Evolutionary conservation across 257 asterid species (phyloP).

Genomic region (Solanum corneliomulleri): DNA sequence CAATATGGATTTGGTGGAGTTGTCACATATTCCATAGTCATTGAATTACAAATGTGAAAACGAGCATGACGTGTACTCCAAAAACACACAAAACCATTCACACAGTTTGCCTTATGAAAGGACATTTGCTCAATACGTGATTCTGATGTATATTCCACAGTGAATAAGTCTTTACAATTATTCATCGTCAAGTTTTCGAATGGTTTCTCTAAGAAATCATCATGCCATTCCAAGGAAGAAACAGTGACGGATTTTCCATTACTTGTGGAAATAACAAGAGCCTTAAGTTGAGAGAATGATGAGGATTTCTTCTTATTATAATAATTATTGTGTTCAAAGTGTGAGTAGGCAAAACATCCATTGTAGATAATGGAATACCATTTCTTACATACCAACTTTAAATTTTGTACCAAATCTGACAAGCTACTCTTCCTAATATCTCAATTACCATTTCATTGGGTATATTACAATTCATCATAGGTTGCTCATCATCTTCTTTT

Average conservation of each 20-base stretch:
- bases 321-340: background rate
- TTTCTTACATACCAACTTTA: background rate
- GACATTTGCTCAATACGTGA: background rate
- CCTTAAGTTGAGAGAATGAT: background rate
- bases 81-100: too few relatives aligned
- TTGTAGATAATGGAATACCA: background rate
- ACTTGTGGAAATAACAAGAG: background rate
- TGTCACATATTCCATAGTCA: too few relatives aligned
- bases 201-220: background rate
- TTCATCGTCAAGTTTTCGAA: background rate
- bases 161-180: background rate
- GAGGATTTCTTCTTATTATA: background rate
- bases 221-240: background rate
- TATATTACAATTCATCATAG: background rate
- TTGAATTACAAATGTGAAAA: too few relatives aligned
- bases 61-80: too few relatives aligned
- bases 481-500: background rate
- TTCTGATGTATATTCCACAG: background rate
- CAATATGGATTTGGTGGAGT: too few relatives aligned
- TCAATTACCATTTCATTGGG: background rate
- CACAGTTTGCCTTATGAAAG: background rate
- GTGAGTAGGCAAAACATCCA: background rate
- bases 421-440: background rate
- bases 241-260: background rate
- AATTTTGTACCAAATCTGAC: background rate